Evolutionary conservation across 371 early-diverging fungal species (phyloP).

Genomic region (Blakeslea trispora): DNA sequence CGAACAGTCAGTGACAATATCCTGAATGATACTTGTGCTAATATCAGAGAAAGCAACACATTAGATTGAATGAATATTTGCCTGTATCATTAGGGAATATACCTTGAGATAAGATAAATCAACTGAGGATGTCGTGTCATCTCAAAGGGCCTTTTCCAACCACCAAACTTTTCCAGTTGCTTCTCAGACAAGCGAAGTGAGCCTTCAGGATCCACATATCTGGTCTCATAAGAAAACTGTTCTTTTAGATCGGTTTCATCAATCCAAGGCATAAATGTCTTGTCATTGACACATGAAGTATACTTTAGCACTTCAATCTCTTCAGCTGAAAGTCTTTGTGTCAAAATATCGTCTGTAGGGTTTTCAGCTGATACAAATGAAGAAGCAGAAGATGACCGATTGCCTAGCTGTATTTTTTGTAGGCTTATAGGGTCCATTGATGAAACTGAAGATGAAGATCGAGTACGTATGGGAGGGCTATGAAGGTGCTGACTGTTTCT

Average conservation of each 20-base stretch:
- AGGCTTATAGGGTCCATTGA: slow-evolving; percentile 10
- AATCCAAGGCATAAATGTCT: slow-evolving; percentile 77
- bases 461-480: slow-evolving; percentile 7
- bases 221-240: slow-evolving; percentile 49
- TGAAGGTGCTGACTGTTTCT: background rate
- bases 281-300: slow-evolving; percentile 74
- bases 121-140: slow-evolving; percentile 69
- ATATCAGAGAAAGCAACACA: too few relatives aligned
- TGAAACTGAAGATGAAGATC: slow-evolving; percentile 22
- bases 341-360: slow-evolving; percentile 21
- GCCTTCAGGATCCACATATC: slow-evolving; percentile 73
- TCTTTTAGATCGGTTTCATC: slow-evolving; percentile 65
- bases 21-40: slow-evolving; percentile 67
- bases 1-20: slow-evolving; percentile 92
- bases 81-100: background rate
- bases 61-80: background rate
- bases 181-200: slow-evolving; percentile 71
- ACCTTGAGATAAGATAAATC: slow-evolving; percentile 66
- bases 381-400: slow-evolving; percentile 18
- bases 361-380: slow-evolving; percentile 9
- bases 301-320: slow-evolving; percentile 67
- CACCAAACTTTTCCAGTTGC: slow-evolving; percentile 72
- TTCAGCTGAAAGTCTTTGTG: slow-evolving; percentile 33
- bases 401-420: slow-evolving; percentile 10
- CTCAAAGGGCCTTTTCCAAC: slow-evolving; percentile 82